Evolutionary conservation across 345 rosid genomes (phyloP), one percentile per base, ranked within the genome.

Genomic region (Eucalyptus pauciflora): DNA sequence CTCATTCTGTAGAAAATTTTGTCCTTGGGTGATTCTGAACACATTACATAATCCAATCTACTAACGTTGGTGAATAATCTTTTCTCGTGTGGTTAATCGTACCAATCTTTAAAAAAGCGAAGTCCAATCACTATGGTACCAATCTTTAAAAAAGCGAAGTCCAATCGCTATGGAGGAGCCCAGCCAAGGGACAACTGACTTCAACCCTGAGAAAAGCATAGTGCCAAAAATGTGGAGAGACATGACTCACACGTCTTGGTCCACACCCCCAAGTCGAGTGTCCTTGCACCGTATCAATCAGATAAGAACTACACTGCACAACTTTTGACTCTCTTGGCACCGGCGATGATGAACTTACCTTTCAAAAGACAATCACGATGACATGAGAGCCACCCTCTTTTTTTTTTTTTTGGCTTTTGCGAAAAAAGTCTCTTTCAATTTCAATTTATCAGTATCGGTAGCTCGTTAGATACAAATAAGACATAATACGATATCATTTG

Each of bases 361-460:
- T 64, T n/a, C 20, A 64, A 64, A 64, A 1, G 41, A 64, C 76
- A 4, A n/a, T 64, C 2, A n/a, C 76, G 9, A 64, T n/a, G 20
- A 64, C 37, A 64, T 15, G 31, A 7, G 76, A 14, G 4, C 76
- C 58, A 20, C 25, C 58, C 5, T 64, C 1, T 14, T 31, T 64
- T n/a, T 62, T 13, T 62, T 13, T 60, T 27, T 13, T 27, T 7
- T 29, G 7, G 8, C 9, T n/a, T 64, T n/a, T n/a, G 8, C 2
- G 3, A n/a, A 16, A 64, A 31, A 64, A n/a, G 3, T 64, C 76
- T 64, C 76, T 31, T 64, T 64, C 37, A 2, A n/a, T 64, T n/a
- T 4, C 0, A 0, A n/a, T 64, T n/a, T 1, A n/a, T 7, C 37
- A 1, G 16, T n/a, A 1, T 64, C 0, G 1, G 0, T n/a, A 7